Evolutionary conservation across 2,329 filamentous ascomycete species (phyloP), one percentile per base, ranked within the genome.

Genomic region (Neofusicoccum parvum): DNA sequence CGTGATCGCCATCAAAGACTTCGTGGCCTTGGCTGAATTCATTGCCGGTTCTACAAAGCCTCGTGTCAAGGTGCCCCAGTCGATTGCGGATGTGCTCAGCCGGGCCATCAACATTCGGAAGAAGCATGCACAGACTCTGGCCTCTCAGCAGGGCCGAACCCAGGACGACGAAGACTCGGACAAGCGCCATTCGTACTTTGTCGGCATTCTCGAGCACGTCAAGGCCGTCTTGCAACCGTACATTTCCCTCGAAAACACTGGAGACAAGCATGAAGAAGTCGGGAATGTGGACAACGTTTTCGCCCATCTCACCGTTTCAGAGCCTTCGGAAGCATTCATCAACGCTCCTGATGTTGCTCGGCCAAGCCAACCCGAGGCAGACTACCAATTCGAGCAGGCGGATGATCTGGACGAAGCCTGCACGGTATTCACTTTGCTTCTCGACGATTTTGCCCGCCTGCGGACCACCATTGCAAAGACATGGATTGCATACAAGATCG

Each of bases 311-410:
- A 68, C 72, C 1, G 67, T 81, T 12, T 72, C 80, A 46, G 79
- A 81, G 27, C 73, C 78, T 1, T 80, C 78, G 0, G 70, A 78
- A 23, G 70, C 69, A 4, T 81, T 81, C 67, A 46, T 78, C 4
- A 68, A 76, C 14, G 72, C 75, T 9, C 73, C 76, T 0, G 69
- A 76, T 48, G 51, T 73, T 9, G 67, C 72, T 45, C 69, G 68
- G 39, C 73, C 69, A 65, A 15, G 23, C 15, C 20, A 15, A 62
- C 69, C 62, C 5, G 23, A 34, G 46, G 56, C 69, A 5, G 63
- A 68, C 1, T 80, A 80, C 65, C 73, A 77, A 62, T 73, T 73
- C 12, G 78, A 80, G 66, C 49, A 53, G 34, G 20, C 36, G 3
- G 15, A 62, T 6, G 53, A 66, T n/a, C 2, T 66, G 0, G 58